A percentile compares a stretch with the other conserved stretches of the same genome.
phyloP scores from a whole-genome alignment of 106 monocot genomes.

The Hemerocallis citrina region DNA sequence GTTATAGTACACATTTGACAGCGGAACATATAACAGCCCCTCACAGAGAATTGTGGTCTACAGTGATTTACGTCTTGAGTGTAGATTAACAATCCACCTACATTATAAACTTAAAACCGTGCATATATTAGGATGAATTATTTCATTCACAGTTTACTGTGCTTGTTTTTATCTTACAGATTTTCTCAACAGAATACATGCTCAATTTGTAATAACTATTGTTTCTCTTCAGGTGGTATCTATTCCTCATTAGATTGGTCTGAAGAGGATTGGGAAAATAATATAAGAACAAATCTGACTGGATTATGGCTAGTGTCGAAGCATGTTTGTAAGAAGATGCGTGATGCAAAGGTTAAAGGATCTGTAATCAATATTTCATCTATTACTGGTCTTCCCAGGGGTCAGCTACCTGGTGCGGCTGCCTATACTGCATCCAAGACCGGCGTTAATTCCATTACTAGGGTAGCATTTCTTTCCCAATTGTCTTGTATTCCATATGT shows the following conservation, averaged over 20 bases:
- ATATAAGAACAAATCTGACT: constrained; percentile 41
- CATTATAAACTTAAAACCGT: too few species aligned
- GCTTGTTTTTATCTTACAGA: too few species aligned
- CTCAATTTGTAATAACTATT: neutral
- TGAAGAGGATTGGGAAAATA: constrained; percentile 45
- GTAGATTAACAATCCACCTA: too few species aligned
- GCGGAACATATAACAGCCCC: too few species aligned
- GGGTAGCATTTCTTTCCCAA: constrained; percentile 17
- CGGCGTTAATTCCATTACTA: constrained; percentile 31
- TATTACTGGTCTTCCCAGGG: constrained; percentile 34
- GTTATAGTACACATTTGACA: too few species aligned
- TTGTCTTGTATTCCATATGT: neutral
- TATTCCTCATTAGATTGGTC: constrained; percentile 37
- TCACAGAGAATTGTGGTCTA: too few species aligned
- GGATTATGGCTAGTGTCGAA: constrained; percentile 60
- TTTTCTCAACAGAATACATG: too few species aligned
- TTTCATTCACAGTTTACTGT: too few species aligned
- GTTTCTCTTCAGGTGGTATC: constrained; percentile 23
- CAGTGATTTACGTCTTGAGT: too few species aligned
- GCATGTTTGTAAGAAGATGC: constrained; percentile 35
- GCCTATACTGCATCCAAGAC: constrained; percentile 36
- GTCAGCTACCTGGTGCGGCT: constrained; percentile 32
- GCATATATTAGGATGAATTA: too few species aligned
- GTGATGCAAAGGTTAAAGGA: constrained; percentile 36
- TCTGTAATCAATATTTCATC: constrained; percentile 58